phyloP scores from a whole-genome alignment of 202 grass and related monocot genomes.

The Hordeum pubiflorum region DNA sequence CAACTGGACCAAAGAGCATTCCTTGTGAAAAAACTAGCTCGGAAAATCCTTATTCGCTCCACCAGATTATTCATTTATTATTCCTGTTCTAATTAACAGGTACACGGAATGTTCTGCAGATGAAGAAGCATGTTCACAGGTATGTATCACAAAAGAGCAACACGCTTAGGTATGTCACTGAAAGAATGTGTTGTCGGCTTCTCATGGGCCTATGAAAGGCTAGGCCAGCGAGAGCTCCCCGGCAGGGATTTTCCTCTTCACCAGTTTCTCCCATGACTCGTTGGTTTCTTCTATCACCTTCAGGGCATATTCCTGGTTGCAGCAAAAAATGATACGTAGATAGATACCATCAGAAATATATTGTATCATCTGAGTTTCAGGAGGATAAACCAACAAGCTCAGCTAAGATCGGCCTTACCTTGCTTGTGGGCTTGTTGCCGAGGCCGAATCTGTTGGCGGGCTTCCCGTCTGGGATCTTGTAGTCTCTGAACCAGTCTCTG shows the following conservation, averaged over 20 bases:
- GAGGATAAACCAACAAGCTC: neutral
- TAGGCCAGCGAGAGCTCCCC: constrained; percentile 85
- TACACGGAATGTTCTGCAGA: neutral
- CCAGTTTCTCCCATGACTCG: constrained; percentile 84
- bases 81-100: constrained; percentile 1
- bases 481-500: constrained; percentile 98
- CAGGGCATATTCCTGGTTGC: constrained; percentile 77
- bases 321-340: neutral
- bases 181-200: constrained; percentile 32
- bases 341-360: no score
- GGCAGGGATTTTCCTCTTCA: constrained; percentile 84
- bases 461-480: constrained; percentile 99
- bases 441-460: constrained; percentile 90
- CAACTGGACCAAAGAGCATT: neutral
- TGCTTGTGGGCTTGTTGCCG: constrained; percentile 77
- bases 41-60: constrained; percentile 27
- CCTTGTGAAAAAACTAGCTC: neutral
- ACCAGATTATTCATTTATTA: constrained; percentile 1
- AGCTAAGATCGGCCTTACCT: constrained; percentile 42
- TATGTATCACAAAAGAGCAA: constrained; percentile 5
- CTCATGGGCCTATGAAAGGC: neutral
- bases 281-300: constrained; percentile 94
- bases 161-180: neutral
- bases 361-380: neutral
- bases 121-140: neutral